A percentile compares a stretch with the other conserved stretches of the same genome.
Evolutionary conservation across 768 basidiomycete genomes (phyloP).

Genomic region (Mycena latifolia): DNA sequence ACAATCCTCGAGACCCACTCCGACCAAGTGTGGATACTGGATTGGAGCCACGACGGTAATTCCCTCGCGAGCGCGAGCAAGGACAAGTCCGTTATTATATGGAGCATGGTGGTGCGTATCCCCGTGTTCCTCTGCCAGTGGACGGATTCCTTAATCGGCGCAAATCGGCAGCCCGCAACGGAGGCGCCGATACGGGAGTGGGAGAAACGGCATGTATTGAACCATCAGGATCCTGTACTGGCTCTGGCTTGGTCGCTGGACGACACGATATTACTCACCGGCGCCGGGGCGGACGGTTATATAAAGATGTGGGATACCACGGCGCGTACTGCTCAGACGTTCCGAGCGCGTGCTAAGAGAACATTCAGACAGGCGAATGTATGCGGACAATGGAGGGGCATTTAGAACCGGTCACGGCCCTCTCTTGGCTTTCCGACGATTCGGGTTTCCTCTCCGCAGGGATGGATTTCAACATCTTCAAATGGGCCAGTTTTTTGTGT

Average conservation of each 20-base stretch:
- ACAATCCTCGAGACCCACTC: conserved; percentile 87
- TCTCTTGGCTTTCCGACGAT: conserved; percentile 91
- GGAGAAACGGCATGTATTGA: conserved; percentile 68
- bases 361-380: conserved; percentile 77
- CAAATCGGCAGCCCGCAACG: conserved; percentile 54
- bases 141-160: neutral
- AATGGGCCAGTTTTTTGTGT: conserved; percentile 73
- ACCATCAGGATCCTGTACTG: conserved; percentile 84
- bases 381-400: conserved; percentile 77
- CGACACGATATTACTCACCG: conserved; percentile 84
- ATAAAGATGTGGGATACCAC: conserved; percentile 93
- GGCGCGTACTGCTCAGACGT: conserved; percentile 58
- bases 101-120: conserved; percentile 81
- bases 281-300: conserved; percentile 81
- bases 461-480: conserved; percentile 84
- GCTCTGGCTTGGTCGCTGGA: conserved; percentile 95
- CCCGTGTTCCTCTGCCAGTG: conserved; percentile 1
- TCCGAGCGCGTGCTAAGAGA: conserved; percentile 26
- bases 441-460: conserved; percentile 92
- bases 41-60: conserved; percentile 93
- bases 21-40: conserved; percentile 96
- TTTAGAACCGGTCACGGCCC: conserved; percentile 84
- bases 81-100: conserved; percentile 91
- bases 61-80: conserved; percentile 90
- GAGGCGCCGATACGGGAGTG: conserved; percentile 69